Base-by-base conservation (phyloP, 495 filamentous ascomycete species). In the Penicillium antarcticum region DNA sequence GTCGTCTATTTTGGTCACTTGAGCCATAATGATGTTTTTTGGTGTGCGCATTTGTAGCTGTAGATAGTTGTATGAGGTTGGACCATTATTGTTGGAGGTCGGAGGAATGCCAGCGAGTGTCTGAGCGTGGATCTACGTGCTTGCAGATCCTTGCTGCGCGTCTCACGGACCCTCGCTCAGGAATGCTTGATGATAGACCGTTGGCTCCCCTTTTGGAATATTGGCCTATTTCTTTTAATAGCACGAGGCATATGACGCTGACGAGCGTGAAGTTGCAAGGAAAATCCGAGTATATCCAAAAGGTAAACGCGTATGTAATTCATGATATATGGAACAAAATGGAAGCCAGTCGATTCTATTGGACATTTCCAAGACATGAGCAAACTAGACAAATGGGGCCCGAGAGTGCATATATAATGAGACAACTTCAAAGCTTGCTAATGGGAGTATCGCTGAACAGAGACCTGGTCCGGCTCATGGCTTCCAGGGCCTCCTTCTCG, bases 401-500 rank as follows among this genome's bases (percentile, higher is more conserved):
- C 17, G 13, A 9, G 35, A 40, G 34, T 12, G 38, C 13, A 2
- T 37, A 35, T 33, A 40, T 17, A 13, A 48, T 58, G n/a, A 36
- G 21, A 6, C n/a, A 14, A 44, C n/a, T 19, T 58, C 33, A 74
- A 37, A 76, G 63, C 65, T 75, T 76, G 58, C 69, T 73, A 18
- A 66, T 60, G 37, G 63, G 53, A 31, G 60, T 59, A 38, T 62
- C 64, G 49, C 40, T 67, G 53, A 66, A 74, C 60, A 79, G 58
- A 43, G 70, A 67, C 49, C 42, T 49, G 19, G 65, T 67, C 29
- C 70, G 68, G 49, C 60, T 53, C 63, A 77, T 60, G 9, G 75
- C 48, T 54, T 84, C 76, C 46, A 81, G 67, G n/a, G 84, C 84
- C 53, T 87, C 84, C 56, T 61, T 72, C 70, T 87, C 84, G 43